Percentiles rank a stretch among this genome's conserved stretches.
Conservation (phyloP, 805 yeast species). For the Saccharomyces kudriavzevii region DNA sequence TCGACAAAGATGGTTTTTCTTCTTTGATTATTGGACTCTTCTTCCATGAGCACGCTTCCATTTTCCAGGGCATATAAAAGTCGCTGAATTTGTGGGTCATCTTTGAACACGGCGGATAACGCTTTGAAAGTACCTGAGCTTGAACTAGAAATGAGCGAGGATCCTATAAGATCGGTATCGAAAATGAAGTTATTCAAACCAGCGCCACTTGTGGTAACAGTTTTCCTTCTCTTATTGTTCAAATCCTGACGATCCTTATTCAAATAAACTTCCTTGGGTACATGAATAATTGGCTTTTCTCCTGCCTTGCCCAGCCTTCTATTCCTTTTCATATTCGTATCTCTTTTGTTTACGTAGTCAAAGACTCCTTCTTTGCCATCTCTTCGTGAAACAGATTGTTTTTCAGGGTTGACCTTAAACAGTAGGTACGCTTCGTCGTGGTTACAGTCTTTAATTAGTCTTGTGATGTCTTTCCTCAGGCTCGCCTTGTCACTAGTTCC, state of each 20-base stretch:
- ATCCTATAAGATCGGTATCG: constrained; percentile 9
- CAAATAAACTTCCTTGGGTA: constrained; percentile 22
- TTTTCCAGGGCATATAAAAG: constrained; percentile 37
- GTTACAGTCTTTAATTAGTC: constrained; percentile 53
- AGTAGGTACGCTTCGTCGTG: constrained; percentile 40
- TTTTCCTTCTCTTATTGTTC: constrained; percentile 12
- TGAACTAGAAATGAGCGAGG: background rate
- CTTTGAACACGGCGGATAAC: constrained; percentile 27
- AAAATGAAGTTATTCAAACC: constrained; percentile 15
- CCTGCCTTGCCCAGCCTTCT: constrained; percentile 29
- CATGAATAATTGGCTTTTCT: constrained; percentile 22
- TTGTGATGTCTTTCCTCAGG: constrained; percentile 35
- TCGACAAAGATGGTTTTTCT: constrained; percentile 33
- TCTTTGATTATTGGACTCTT: constrained; percentile 12
- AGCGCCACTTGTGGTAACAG: constrained; percentile 2
- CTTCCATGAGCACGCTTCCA: constrained; percentile 34
- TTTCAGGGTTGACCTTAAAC: constrained; percentile 34
- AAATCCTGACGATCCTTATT: constrained; percentile 21
- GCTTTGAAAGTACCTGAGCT: constrained; percentile 24
- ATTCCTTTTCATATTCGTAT: constrained; percentile 27
- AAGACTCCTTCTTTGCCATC: constrained; percentile 42
- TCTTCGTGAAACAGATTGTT: constrained; percentile 36
- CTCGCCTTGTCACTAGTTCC: constrained; percentile 9
- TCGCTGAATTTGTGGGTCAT: constrained; percentile 26
- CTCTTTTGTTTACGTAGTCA: constrained; percentile 29